Conservation (phyloP, 257 asterid species). For the Solanum raphanifolium region DNA sequence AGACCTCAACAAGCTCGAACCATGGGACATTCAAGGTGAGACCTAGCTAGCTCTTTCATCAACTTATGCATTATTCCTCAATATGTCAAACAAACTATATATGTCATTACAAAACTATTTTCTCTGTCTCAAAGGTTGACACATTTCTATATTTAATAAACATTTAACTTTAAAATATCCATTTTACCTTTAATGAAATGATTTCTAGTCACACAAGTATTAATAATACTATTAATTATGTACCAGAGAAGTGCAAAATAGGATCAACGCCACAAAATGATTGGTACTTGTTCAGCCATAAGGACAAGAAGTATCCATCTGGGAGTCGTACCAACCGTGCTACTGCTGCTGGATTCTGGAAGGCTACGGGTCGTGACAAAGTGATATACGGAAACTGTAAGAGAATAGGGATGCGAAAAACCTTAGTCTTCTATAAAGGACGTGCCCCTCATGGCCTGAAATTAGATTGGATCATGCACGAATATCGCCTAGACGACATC, state of each 20-base stretch:
- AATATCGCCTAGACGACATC: constrained; percentile 60
- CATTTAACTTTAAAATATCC: no score
- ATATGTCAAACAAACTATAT: not conserved
- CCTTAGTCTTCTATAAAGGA: constrained; percentile 74
- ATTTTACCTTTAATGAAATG: no score
- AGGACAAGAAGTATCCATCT: constrained; percentile 78
- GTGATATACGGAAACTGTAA: constrained; percentile 54
- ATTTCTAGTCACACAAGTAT: not conserved
- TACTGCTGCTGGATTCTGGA: constrained; percentile 92
- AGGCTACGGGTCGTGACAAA: constrained; percentile 86
- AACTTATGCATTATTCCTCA: not conserved
- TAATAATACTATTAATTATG: not conserved
- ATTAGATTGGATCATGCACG: constrained; percentile 95
- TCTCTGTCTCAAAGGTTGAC: not conserved
- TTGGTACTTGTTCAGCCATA: constrained; percentile 91
- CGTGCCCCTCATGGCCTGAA: constrained; percentile 86
- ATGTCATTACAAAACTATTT: not conserved
- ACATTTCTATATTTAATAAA: no score
- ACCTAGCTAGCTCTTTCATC: not conserved
- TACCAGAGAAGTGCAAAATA: constrained; percentile 61
- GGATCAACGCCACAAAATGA: constrained; percentile 86
- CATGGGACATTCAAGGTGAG: constrained; percentile 91
- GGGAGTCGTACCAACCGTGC: constrained; percentile 88
- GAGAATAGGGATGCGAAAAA: constrained; percentile 79
- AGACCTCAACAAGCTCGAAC: constrained; percentile 88